Evolutionary conservation across 1,284 basidiomycete genomes (phyloP).

Genomic region (Cutaneotrichosporon mucoides): DNA sequence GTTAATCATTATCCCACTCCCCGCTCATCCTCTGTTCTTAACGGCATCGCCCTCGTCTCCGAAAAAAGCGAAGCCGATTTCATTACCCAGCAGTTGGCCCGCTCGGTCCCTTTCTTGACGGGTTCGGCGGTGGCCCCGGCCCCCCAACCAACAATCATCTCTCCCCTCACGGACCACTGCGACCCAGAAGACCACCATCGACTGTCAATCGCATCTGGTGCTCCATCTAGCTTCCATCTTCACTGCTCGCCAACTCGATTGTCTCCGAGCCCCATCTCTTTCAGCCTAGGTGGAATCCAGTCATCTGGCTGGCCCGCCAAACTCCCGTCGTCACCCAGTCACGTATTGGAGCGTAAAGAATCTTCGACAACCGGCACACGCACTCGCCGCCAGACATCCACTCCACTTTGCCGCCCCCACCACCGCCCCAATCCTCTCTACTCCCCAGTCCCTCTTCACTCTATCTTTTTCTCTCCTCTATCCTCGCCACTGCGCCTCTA

Average conservation of each 20-base stretch:
- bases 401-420: background rate
- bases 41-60: background rate
- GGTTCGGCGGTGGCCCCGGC: conserved; percentile 1
- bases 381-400: background rate
- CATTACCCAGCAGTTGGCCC: background rate
- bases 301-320: too few relatives aligned
- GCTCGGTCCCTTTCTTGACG: background rate
- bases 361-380: conserved; percentile 4
- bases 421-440: background rate
- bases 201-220: conserved; percentile 2
- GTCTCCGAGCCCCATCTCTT: too few relatives aligned
- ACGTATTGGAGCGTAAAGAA: conserved; percentile 2
- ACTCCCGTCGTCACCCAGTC: conserved; percentile 1
- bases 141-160: background rate
- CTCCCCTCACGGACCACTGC: background rate
- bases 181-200: background rate
- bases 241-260: too few relatives aligned
- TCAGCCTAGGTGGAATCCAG: too few relatives aligned
- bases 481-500: background rate
- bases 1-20: too few relatives aligned
- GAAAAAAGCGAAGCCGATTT: too few relatives aligned
- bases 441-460: background rate
- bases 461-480: background rate
- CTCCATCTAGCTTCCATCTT: background rate
- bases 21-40: background rate